Evolutionary conservation across 2,329 filamentous ascomycete species (phyloP).

Genomic region (Colletotrichum cereale): DNA sequence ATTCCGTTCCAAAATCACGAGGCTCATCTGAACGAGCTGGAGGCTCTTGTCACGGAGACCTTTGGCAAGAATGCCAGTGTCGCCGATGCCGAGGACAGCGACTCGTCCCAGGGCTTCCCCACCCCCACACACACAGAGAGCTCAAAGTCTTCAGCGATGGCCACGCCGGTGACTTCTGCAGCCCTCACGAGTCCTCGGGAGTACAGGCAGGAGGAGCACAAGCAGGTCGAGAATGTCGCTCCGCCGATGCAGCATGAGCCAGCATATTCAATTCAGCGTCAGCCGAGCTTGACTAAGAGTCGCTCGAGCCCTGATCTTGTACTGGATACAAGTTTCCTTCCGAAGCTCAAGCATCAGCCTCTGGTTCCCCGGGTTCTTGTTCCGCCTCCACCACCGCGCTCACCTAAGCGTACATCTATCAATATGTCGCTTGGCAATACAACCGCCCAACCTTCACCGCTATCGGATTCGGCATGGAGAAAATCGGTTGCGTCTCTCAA

Average conservation of each 20-base stretch:
- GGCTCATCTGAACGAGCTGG: slow-evolving; percentile 31
- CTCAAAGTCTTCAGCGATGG: slow-evolving; percentile 18
- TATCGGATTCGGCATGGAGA: neutral
- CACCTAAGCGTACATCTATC: slow-evolving; percentile 39
- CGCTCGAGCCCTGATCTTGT: slow-evolving; percentile 44
- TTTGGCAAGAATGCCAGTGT: slow-evolving; percentile 33
- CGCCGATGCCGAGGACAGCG: slow-evolving; percentile 37
- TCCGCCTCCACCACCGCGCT: slow-evolving; percentile 41
- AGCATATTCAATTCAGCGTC: slow-evolving; percentile 14
- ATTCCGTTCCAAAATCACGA: slow-evolving; percentile 31
- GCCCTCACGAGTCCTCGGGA: slow-evolving; percentile 23
- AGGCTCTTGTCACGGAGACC: slow-evolving; percentile 34
- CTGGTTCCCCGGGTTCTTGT: slow-evolving; percentile 44
- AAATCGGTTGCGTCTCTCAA: slow-evolving; percentile 27
- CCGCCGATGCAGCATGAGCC: slow-evolving; percentile 11
- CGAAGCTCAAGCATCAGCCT: slow-evolving; percentile 55
- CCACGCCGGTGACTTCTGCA: slow-evolving; percentile 21
- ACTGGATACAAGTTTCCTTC: slow-evolving; percentile 49
- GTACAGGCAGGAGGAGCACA: neutral
- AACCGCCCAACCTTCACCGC: slow-evolving; percentile 34
- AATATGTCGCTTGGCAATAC: slow-evolving; percentile 18
- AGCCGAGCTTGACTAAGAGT: slow-evolving; percentile 41
- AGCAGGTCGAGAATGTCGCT: neutral
- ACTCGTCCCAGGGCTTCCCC: slow-evolving; percentile 28
- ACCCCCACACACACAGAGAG: slow-evolving; percentile 27